Percentiles rank a stretch among this genome's conserved stretches.
Conservation (phyloP, 257 asterid genomes). For the Solanum sitiens region DNA sequence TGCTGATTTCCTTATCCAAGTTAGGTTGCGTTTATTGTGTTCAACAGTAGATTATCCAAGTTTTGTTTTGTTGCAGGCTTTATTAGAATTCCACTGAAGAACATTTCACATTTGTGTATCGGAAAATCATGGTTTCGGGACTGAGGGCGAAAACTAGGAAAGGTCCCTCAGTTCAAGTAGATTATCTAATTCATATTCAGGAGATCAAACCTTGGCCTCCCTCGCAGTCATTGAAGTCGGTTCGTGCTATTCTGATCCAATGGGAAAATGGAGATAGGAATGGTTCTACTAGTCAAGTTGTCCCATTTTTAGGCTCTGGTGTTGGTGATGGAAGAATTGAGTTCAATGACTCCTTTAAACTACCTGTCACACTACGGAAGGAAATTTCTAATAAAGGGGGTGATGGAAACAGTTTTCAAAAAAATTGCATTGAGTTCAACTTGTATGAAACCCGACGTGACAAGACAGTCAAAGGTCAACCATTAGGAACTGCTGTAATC, state of each 20-base stretch:
- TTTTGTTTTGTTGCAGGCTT: neutral
- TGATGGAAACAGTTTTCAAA: conserved; percentile 39
- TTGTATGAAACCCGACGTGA: conserved; percentile 70
- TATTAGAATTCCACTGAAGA: neutral
- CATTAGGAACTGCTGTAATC: conserved; percentile 63
- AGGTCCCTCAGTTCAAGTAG: conserved; percentile 44
- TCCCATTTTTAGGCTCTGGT: conserved; percentile 41
- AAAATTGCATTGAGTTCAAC: conserved; percentile 56
- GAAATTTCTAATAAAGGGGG: conserved; percentile 39
- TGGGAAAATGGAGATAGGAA: conserved; percentile 61
- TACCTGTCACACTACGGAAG: conserved; percentile 36
- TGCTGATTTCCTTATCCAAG: neutral
- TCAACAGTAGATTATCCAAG: neutral
- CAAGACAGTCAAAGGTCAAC: conserved; percentile 52
- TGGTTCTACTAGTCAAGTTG: conserved; percentile 56
- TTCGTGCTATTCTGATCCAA: conserved; percentile 52
- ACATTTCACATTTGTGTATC: neutral
- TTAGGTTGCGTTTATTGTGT: neutral
- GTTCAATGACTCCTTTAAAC: conserved; percentile 65
- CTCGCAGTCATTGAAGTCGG: conserved; percentile 50
- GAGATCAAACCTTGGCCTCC: conserved; percentile 95
- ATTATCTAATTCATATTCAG: conserved; percentile 42
- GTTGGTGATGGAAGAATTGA: conserved; percentile 58
- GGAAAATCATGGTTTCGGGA: conserved; percentile 47
- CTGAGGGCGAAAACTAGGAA: conserved; percentile 41